Base-by-base conservation (phyloP, 768 basidiomycete genomes). In the Boletus sp. region DNA sequence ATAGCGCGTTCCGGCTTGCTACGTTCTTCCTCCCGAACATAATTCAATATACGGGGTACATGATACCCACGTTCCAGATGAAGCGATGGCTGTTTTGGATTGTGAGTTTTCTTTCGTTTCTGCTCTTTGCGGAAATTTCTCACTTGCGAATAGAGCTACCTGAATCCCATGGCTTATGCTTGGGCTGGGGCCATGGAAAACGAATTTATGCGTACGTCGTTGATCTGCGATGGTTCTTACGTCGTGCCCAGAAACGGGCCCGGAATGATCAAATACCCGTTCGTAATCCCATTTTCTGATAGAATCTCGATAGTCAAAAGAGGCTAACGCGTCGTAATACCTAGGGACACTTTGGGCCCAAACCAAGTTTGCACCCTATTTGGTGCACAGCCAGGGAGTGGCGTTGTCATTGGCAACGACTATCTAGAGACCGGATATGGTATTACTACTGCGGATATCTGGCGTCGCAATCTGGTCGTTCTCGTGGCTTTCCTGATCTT, bases 31-130 rank as follows among this genome's bases (percentile, higher is more conserved):
- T 92, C 56, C 86, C 90, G 4, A 87, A 87, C 67, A 83, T 93
- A 66, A 75, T 91, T 52, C 76, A 84, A 62, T 93, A 89, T 65
- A 77, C 81, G 18, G 89, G 89, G 5, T 88, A 88, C 66, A 80
- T 85, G 50, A 82, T 90, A 56, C 86, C 86, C 0, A 80, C 82
- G 7, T 76, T 77, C 60, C 76, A 80, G 58, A 89, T 90, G 87
- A 88, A 90, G 67, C 76, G 85, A 42, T 92, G 88, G 88, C 67
- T 94, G 9, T 91, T 90, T 76, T 94, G 92, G 92, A 86, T 92
- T 32, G 86, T 87, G 63, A 60, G 84, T 77, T 44, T 37, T 35
- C 2, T 17, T 42, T 40, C 7, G 50, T 47, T 11, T 42, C 39
- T 9, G 50, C 44, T 37, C 24, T 41, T 15, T 42, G 12, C 28